phyloP scores from a whole-genome alignment of 1,284 basidiomycete genomes.

The Malassezia globosa region DNA sequence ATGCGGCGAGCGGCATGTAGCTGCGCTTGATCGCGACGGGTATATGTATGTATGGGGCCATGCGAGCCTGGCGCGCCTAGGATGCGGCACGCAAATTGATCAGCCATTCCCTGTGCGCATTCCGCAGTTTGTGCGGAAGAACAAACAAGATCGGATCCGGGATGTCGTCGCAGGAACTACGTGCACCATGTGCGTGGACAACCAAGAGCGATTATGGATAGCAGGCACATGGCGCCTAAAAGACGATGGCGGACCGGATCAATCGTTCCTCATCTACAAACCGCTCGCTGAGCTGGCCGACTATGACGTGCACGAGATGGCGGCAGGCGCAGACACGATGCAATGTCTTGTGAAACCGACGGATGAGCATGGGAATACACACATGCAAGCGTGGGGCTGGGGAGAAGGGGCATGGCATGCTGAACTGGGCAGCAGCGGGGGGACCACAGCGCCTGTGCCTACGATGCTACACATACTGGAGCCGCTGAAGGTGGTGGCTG shows the following conservation, averaged over 20 bases:
- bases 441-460: conserved; percentile 66
- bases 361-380: conserved; percentile 50
- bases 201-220: conserved; percentile 64
- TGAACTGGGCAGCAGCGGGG: conserved; percentile 66
- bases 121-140: conserved; percentile 49
- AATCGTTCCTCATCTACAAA: conserved; percentile 28
- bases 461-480: conserved; percentile 63
- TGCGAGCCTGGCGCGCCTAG: conserved; percentile 50
- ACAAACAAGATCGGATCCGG: conserved; percentile 57
- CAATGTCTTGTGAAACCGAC: conserved; percentile 55
- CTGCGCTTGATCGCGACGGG: conserved; percentile 64
- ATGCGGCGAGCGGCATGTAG: conserved; percentile 72
- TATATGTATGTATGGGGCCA: conserved; percentile 58
- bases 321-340: conserved; percentile 78
- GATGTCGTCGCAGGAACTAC: conserved; percentile 68
- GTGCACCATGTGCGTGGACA: conserved; percentile 71
- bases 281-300: conserved; percentile 41
- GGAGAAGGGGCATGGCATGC: conserved; percentile 64
- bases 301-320: conserved; percentile 49
- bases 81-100: conserved; percentile 68
- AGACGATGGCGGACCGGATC: conserved; percentile 60
- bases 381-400: conserved; percentile 55
- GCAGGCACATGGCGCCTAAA: conserved; percentile 69
- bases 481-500: conserved; percentile 64
- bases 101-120: conserved; percentile 46